Base-by-base conservation (phyloP, 2,329 filamentous ascomycete species). In the Ophiocordyceps camponoti-leonardi region DNA sequence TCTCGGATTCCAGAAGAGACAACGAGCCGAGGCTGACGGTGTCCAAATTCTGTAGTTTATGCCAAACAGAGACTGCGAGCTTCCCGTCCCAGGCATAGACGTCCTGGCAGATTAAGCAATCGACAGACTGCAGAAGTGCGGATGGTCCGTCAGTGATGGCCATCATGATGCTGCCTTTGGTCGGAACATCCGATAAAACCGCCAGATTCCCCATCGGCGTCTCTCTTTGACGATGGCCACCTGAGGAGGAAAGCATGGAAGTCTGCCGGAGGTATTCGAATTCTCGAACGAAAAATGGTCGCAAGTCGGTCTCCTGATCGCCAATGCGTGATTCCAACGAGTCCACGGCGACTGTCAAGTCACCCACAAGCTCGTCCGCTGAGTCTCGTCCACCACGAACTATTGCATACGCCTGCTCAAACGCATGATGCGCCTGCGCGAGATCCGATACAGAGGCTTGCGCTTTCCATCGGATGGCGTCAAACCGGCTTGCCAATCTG, bases 1-100 rank as follows among this genome's bases (percentile, higher is more conserved):
- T 61, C 54, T 86, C 82, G 1, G 68, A 65, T 58, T 83, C 78
- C 0, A 86, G 65, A 18, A 81, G 67, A 41, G 73, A 68, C 43
- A 86, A 62, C 40, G 77, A 75, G 42, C 70, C 70, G 37, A 86
- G 62, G 42, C 66, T 72, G 0, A 79, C 74, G 22, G 69, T 64
- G 13, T 63, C 61, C 18, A 79, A 58, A 1, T 59, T 62, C 44
- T 71, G 64, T 42, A 82, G 60, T 51, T 72, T 78, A 14, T 66
- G 63, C 52, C 84, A 63, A 4, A 85, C 54, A 1, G 70, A 69
- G 16, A 56, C 50, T 3, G 58, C 49, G 41, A 68, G 56, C 44
- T 60, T 63, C 18, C 66, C 66, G 44, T 67, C 58, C 64, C 66
- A 67, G 6, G 54, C 50, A 35, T 60, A 61, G n/a, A 54, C 56